phyloP scores from a whole-genome alignment of 805 yeast genomes.

The Wickerhamomyces chaumierensis region DNA sequence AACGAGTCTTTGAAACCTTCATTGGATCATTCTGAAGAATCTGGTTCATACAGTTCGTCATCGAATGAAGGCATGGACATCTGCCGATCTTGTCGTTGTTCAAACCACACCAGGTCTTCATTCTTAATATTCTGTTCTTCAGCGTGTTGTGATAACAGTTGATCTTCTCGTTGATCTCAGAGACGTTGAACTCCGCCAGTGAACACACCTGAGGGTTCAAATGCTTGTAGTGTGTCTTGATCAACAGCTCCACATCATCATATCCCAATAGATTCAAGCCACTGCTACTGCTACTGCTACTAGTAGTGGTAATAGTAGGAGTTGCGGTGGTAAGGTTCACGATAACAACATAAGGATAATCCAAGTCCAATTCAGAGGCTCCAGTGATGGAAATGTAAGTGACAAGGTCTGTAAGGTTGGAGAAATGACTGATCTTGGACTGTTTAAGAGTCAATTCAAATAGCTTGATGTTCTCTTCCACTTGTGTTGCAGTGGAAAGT shows the following conservation, averaged over 20 bases:
- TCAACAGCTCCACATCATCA: slow-evolving; percentile 5
- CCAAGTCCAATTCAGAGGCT: slow-evolving; percentile 17
- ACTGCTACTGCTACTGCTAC: no score
- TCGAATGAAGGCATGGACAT: slow-evolving; percentile 21
- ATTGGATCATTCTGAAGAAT: slow-evolving; percentile 13
- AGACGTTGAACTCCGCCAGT: slow-evolving; percentile 9
- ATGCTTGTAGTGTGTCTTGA: slow-evolving; percentile 15
- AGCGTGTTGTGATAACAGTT: slow-evolving; percentile 9
- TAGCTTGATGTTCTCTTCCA: slow-evolving; percentile 7
- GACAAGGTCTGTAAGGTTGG: slow-evolving; percentile 8
- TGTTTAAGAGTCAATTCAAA: slow-evolving; percentile 7
- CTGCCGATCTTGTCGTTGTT: slow-evolving; percentile 14
- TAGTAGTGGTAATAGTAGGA: no score
- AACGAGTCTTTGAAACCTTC: slow-evolving; percentile 6
- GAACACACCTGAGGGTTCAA: slow-evolving; percentile 11
- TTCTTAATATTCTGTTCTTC: slow-evolving; percentile 23
- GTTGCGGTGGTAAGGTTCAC: slow-evolving; percentile 4
- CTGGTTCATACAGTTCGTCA: slow-evolving; percentile 21
- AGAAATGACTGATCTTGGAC: slow-evolving; percentile 5
- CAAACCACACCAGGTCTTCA: slow-evolving; percentile 32
- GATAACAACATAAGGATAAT: slow-evolving; percentile 16
- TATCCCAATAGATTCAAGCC: slow-evolving; percentile 8
- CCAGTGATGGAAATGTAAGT: slow-evolving; percentile 13
- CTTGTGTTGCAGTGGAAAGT: slow-evolving; percentile 2
- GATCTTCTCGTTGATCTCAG: slow-evolving; percentile 12